Conservation (phyloP, 176 grass and related monocot species). For the Lolium perenne region DNA sequence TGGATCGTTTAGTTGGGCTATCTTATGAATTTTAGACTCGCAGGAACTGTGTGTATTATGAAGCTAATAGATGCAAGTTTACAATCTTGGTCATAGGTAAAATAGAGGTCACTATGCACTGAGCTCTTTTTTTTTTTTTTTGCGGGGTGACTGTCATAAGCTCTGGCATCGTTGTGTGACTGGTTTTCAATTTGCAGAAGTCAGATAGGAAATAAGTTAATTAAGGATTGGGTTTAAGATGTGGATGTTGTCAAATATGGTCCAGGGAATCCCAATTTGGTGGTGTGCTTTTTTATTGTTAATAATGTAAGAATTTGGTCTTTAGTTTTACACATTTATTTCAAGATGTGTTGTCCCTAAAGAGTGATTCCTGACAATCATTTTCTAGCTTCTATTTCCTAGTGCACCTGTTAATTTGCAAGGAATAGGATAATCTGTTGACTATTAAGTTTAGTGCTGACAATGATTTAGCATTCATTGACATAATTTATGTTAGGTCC, state of each 20-base stretch:
- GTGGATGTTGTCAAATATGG: neutral
- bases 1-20: neutral
- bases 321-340: neutral
- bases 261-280: neutral
- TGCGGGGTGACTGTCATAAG: neutral
- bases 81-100: neutral
- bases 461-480: neutral
- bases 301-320: neutral
- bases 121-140: neutral
- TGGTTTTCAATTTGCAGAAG: neutral
- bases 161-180: neutral
- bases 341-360: neutral
- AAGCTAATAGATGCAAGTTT: conserved; percentile 3
- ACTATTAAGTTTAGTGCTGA: neutral
- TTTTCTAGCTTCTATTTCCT: neutral
- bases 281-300: neutral
- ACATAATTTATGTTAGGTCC: neutral
- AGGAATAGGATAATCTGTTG: neutral
- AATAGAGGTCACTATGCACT: neutral
- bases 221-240: neutral
- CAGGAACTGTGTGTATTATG: neutral
- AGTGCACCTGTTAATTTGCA: neutral
- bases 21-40: conserved; percentile 9
- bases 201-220: neutral
- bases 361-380: neutral